Evolutionary conservation across 2,329 filamentous ascomycete genomes (phyloP), one percentile per base, ranked within the genome.

Genomic region (Tolypocladium endophyticum): DNA sequence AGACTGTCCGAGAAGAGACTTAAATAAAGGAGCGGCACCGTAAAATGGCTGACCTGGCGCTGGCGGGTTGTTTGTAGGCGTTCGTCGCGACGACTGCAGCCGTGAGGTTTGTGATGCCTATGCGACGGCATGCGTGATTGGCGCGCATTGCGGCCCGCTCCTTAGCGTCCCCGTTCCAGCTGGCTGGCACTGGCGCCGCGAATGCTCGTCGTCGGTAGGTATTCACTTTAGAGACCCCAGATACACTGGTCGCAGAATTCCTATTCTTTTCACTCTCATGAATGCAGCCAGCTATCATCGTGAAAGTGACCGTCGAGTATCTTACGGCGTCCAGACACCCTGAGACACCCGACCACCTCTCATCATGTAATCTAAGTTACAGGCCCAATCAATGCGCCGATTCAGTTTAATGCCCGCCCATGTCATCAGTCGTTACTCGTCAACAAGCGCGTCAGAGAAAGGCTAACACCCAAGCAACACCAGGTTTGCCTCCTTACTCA

Each of bases 401-500:
- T 35, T 9, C 5, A 35, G 18, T 53, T 30, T 53, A 20, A n/a
- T n/a, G 9, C 4, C 30, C 47, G 11, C 28, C 35, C 28, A 53
- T 53, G 28, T 53, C 50, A 23, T 53, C 33, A 53, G 50, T 53
- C 50, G 30, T 53, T 35, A 20, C 28, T 53, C 50, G 35, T 53
- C 20, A 14, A 35, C 7, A 33, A 18, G 28, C 28, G 8, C 28
- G 28, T 18, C 18, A 14, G 18, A 52, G 9, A 30, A 33, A 33
- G 1, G 2, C 50, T 18, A 53, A 4, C 1, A 6, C 50, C 28
- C 50, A 30, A 35, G n/a, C 18, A 20, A 33, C 50, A 33, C 30
- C 50, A 33, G n/a, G n/a, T 3, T 6, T 11, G 8, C 6, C 28
- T 18, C 47, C 0, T 8, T 8, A 5, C 18, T 62, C 60, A 74